phyloP scores from a whole-genome alignment of 148 eudicot genomes.

The Chenopodium quinoa region DNA sequence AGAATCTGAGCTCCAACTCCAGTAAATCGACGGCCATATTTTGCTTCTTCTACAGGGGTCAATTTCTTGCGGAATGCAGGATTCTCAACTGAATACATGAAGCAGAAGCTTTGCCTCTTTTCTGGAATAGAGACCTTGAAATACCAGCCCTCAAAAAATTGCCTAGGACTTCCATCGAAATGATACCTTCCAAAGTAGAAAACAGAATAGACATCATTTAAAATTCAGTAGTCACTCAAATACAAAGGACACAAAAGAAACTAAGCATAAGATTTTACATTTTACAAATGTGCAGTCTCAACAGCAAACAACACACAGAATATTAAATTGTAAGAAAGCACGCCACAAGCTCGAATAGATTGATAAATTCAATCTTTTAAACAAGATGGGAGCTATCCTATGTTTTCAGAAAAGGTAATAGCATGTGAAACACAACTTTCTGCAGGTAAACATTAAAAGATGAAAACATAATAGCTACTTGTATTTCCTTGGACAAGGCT shows the following conservation, averaged over 20 bases:
- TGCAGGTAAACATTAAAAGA: neutral
- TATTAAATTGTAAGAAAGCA: neutral
- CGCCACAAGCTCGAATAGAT: neutral
- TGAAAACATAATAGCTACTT: neutral
- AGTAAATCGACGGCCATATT: conserved; percentile 68
- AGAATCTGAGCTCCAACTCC: conserved; percentile 96
- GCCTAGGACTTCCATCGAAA: conserved; percentile 74
- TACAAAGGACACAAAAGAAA: neutral
- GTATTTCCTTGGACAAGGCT: neutral
- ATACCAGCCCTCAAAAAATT: conserved; percentile 98
- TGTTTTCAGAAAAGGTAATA: neutral
- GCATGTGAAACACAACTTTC: neutral
- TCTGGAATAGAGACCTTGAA: conserved; percentile 93
- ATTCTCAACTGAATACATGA: conserved; percentile 92
- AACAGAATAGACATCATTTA: conserved; percentile 1
- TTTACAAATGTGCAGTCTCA: neutral
- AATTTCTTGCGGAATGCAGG: conserved; percentile 72
- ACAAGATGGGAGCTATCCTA: neutral
- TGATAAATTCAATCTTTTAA: neutral
- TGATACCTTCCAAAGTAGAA: conserved; percentile 60
- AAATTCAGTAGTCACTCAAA: neutral
- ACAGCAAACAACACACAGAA: neutral
- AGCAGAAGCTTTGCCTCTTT: conserved; percentile 87
- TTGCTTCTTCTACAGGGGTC: conserved; percentile 52
- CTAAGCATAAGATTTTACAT: neutral